Evolutionary conservation across 176 grass and related monocot genomes (phyloP), one percentile per base, ranked within the genome.

Genomic region (Juncus inflexus): DNA sequence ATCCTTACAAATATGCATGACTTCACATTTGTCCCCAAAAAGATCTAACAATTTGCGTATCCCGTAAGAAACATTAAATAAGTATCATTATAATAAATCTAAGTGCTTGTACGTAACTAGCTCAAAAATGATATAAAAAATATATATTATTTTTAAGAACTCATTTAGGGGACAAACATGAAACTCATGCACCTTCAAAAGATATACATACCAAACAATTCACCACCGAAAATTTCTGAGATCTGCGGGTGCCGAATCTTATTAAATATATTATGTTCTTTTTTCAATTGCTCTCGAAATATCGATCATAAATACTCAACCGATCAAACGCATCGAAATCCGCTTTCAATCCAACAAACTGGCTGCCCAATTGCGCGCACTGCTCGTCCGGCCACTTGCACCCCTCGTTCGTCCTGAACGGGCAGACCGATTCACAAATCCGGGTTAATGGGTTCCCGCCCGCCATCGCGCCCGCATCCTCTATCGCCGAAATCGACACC

Each of bases 271-370:
- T 39, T 12, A 55, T 54, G 38, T 52, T 36, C 42, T 16, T 60
- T 16, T 4, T 15, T 53, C 91, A 99, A 58, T 89, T 83, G 64
- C 77, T 66, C 63, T 76, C 80, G 69, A 99, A 99, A 77, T 99
- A 92, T 62, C 77, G 60, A 59, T 99, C 85, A 37, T 99, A 62
- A 82, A 99, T 81, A 0, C 88, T 84, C 53, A 99, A 47, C 14
- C 78, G 83, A 13, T 99, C 85, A 58, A 99, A 99, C 55, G 94
- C 94, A 73, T 92, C 94, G 61, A 99, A 92, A 77, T 99, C 88
- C 35, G 94, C 94, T 73, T 86, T 99, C 61, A 99, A 75, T 69
- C 89, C 80, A 80, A 99, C 72, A 61, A 99, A 99, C 60, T 99
- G 88, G 69, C 94, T 92, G 67, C 85, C 88, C 62, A 89, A 67